Evolutionary conservation across 2,329 filamentous ascomycete genomes (phyloP), one percentile per base, ranked within the genome.

Genomic region (Hymenoscyphus linearis): DNA sequence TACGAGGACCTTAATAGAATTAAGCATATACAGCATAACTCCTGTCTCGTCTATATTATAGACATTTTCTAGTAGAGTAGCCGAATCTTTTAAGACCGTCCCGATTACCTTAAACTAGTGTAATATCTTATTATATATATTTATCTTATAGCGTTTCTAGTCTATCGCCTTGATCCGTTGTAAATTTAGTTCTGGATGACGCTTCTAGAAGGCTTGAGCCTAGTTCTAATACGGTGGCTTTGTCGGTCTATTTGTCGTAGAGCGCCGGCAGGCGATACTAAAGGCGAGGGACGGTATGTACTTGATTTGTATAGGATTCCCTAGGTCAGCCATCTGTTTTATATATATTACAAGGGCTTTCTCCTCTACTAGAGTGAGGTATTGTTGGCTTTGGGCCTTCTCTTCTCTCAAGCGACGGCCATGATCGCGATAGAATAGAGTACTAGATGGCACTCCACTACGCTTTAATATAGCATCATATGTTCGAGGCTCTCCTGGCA

Each of bases 41-140:
- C 73, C 70, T 14, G 72, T 75, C 67, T 74, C 52, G 60, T 75
- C 71, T 63, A 75, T 74, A 59, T 75, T 74, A 62, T 74, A 74
- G 25, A 55, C 16, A 31, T 31, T 31, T 7, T 31, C 27, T 31
- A 7, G 27, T 31, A 31, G 7, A 7, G 7, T 31, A 31, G 27
- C 27, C 7, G 7, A 7, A 31, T 31, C 27, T 31, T 31, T 3
- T 31, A 31, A 31, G 3, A 31, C 27, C 27, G 3, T 31, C 27
- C 7, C 27, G 7, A 31, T 31, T 7, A 31, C 27, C 3, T 31
- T 7, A 31, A 31, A 31, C 27, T 31, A 31, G 7, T 31, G 27
- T 4, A 31, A 4, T 4, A 31, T 31, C 27, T 31, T 31, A 7
- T 31, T 31, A 31, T 31, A 31, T 31, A 31, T 31, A 7, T 31